Evolutionary conservation across 805 yeast genomes (phyloP).

Genomic region (Metschnikowia henanensis): DNA sequence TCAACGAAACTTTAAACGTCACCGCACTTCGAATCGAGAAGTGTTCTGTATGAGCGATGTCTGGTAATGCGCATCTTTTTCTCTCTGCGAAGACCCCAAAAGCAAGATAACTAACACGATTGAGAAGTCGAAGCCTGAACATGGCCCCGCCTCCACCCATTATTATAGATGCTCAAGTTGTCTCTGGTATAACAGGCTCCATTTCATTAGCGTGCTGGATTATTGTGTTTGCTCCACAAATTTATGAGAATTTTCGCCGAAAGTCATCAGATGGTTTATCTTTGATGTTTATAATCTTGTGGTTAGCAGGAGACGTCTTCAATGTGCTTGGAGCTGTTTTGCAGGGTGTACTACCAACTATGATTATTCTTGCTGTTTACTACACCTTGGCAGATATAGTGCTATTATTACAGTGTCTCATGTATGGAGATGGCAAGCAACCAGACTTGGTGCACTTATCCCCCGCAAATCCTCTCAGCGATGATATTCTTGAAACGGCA

Average conservation of each 20-base stretch:
- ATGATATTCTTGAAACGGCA: constrained; percentile 64
- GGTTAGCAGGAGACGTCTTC: constrained; percentile 94
- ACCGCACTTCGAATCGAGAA: too few relatives aligned
- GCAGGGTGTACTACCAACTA: constrained; percentile 91
- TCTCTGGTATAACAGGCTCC: constrained; percentile 79
- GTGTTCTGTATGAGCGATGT: too few relatives aligned
- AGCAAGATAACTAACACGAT: not conserved
- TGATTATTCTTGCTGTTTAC: constrained; percentile 89
- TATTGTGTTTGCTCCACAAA: constrained; percentile 95
- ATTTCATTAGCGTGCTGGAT: constrained; percentile 98
- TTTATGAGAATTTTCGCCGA: constrained; percentile 85
- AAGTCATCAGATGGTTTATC: constrained; percentile 91
- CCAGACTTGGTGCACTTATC: constrained; percentile 79
- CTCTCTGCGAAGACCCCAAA: not conserved
- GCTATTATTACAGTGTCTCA: constrained; percentile 77
- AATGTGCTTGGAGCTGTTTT: constrained; percentile 88
- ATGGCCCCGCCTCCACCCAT: constrained; percentile 69
- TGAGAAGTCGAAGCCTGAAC: not conserved
- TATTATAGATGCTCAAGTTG: constrained; percentile 63
- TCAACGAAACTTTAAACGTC: too few relatives aligned
- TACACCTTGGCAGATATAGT: constrained; percentile 91
- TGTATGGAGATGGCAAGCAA: constrained; percentile 63
- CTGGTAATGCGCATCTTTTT: not conserved
- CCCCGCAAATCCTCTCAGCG: constrained; percentile 84
- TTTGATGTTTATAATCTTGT: constrained; percentile 76